Percentiles rank a stretch among this genome's conserved stretches.
Conservation (phyloP, 2,329 filamentous ascomycete genomes). For the Pyricularia grisea region DNA sequence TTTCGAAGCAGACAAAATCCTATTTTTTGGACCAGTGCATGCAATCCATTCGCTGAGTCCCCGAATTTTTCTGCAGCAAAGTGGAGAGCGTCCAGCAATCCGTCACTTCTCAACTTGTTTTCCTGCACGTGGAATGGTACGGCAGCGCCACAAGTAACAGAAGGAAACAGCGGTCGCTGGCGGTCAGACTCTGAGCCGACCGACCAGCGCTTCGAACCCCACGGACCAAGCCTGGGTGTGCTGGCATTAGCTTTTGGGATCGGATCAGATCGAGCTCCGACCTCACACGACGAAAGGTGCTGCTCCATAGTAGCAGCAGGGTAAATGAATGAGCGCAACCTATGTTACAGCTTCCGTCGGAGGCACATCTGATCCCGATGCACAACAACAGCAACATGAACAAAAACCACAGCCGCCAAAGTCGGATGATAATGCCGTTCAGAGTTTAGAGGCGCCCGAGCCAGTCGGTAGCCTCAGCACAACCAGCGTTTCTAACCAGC, state of each 20-base stretch:
- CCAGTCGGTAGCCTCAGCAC: not conserved
- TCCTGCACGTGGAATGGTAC: not conserved
- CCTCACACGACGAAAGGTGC: not conserved
- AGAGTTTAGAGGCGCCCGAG: not conserved
- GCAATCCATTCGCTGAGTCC: not conserved
- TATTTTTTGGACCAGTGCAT: not conserved
- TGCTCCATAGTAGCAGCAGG: not conserved
- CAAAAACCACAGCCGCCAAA: not conserved
- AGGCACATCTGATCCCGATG: not conserved
- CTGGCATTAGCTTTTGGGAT: not conserved
- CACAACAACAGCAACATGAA: not conserved
- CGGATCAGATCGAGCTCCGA: not conserved
- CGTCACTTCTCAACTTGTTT: not conserved
- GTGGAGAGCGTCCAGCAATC: not conserved
- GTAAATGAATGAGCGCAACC: conserved; percentile 2
- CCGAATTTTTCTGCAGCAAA: not conserved
- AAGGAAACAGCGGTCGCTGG: not conserved
- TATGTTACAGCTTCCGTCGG: not conserved
- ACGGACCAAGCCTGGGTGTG: not conserved
- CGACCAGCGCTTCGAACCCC: not conserved
- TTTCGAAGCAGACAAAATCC: not conserved
- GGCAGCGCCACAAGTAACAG: not conserved
- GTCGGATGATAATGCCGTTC: not conserved
- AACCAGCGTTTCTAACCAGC: not conserved
- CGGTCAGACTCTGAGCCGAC: not conserved